These are phyloP conservation scores for Elsinoe australis DNA, from an alignment of 2,329 filamentous ascomycete species.

Conservation along the genomic window DNA sequence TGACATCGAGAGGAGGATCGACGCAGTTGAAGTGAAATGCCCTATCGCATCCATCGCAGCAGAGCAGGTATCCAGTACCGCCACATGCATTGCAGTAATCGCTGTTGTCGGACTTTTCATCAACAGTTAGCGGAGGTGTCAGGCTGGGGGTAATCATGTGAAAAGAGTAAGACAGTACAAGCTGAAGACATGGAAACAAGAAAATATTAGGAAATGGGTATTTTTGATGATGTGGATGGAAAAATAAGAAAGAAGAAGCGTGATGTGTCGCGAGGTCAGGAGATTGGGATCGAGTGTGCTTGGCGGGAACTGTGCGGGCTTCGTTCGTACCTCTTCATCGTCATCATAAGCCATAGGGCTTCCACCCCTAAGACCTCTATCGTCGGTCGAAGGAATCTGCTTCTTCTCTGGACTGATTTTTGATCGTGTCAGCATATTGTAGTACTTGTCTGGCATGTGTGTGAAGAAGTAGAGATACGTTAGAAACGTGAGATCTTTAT, in stretches of 20 bases:
- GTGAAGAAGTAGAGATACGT: neutral
- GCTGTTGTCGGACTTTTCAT: constrained; percentile 58
- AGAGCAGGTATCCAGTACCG: constrained; percentile 75
- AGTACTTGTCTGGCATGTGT: neutral
- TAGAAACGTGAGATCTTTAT: neutral
- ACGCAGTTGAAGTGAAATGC: constrained; percentile 88
- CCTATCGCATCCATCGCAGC: constrained; percentile 84
- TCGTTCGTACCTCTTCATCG: constrained; percentile 50
- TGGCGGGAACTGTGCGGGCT: constrained; percentile 21
- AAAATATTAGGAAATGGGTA: constrained; percentile 13
- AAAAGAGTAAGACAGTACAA: neutral
- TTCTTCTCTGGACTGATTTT: constrained; percentile 64
- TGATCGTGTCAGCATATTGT: constrained; percentile 18
- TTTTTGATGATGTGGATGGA: constrained; percentile 6
- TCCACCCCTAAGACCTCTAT: constrained; percentile 59
- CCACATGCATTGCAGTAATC: constrained; percentile 84
- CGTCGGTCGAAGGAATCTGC: constrained; percentile 56
- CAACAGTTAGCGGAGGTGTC: constrained; percentile 34
- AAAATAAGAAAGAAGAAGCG: constrained; percentile 26
- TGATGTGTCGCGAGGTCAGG: constrained; percentile 33
- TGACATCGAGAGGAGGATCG: constrained; percentile 60
- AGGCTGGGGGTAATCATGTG: constrained; percentile 16
- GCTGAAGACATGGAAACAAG: constrained; percentile 14
- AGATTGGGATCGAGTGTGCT: constrained; percentile 29
- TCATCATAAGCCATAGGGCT: constrained; percentile 55